Base-by-base conservation (phyloP, 2,329 filamentous ascomycete genomes). In the Emmonsia crescens region DNA sequence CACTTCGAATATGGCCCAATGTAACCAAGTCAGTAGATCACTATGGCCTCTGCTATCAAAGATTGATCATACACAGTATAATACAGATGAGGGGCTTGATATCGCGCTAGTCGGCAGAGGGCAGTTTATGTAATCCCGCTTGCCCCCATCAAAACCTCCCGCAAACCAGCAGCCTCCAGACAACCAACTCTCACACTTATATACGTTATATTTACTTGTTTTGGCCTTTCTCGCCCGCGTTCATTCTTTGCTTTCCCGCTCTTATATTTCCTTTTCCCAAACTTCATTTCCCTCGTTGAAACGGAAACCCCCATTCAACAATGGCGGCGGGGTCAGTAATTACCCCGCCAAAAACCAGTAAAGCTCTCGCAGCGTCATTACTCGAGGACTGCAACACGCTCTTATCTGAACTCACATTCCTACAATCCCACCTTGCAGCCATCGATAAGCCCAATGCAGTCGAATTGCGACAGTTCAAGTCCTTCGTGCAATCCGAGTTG, bases 391-490 rank as follows among this genome's bases (percentile, higher is more conserved):
- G 76, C 64, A 69, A 69, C 24, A 64, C 67, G 4, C 71, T 82
- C 9, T 71, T 82, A 38, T 64, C 70, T 19, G 80, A 82, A 65
- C 67, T 82, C 19, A 74, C 78, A 55, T 66, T 74, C 36, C 78
- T 81, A 63, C 75, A 78, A 64, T 60, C 68, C 19, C 73, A 76
- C 56, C 68, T 82, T 51, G 69, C 70, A 42, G 58, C 70, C n/a
- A 70, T 70, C 3, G 71, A 74, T 48, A 77, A 77, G 61, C 77
- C 79, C 19, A 75, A 79, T 61, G 68, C 73, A 21, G 76, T 82
- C 6, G 81, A 83, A 63, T 68, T 81, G 55, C 75, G 80, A 12
- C 75, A 77, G 33, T 80, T 83, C 64, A 78, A 76, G 48, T 76
- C 75, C 12, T 77, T 74, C 19, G 70, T 83, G 3, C 69, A 76